A percentile compares a stretch with the other conserved stretches of the same genome.
phyloP scores from a whole-genome alignment of 2,329 filamentous ascomycete species.

The Colletotrichum nymphaeae region DNA sequence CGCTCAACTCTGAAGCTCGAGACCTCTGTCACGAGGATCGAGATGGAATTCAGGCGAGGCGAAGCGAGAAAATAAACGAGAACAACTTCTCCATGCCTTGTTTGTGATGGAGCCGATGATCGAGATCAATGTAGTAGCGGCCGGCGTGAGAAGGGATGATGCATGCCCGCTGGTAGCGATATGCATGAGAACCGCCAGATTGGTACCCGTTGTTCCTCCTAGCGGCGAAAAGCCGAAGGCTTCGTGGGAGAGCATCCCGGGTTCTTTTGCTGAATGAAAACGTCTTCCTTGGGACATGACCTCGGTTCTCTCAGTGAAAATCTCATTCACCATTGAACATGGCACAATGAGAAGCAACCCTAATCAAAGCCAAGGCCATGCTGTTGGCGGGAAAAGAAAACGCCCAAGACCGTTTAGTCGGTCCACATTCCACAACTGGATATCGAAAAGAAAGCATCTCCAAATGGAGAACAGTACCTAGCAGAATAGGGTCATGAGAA shows the following conservation, averaged over 20 bases:
- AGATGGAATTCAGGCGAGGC: not conserved
- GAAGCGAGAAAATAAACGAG: not conserved
- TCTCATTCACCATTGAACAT: not conserved
- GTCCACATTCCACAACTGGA: not conserved
- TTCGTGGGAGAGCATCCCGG: not conserved
- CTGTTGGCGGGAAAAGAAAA: not conserved
- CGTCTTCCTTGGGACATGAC: not conserved
- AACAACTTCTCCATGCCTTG: not conserved
- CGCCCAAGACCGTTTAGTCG: not conserved
- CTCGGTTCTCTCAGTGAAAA: not conserved
- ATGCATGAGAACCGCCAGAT: slow-evolving; percentile 12
- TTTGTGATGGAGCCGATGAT: not conserved
- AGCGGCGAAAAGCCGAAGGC: not conserved
- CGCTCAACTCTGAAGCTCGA: no score
- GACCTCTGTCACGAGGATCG: not conserved
- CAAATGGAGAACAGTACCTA: not conserved
- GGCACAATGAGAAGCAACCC: not conserved
- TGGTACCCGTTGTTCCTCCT: slow-evolving; percentile 1
- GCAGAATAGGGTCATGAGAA: not conserved
- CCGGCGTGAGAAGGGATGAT: slow-evolving; percentile 23
- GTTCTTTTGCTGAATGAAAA: not conserved
- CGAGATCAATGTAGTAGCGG: slow-evolving; percentile 1
- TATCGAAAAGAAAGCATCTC: not conserved
- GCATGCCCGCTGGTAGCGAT: slow-evolving; percentile 8
- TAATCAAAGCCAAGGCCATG: not conserved